Base-by-base conservation (phyloP, 176 grass and related monocot species). In the Thalia dealbata region DNA sequence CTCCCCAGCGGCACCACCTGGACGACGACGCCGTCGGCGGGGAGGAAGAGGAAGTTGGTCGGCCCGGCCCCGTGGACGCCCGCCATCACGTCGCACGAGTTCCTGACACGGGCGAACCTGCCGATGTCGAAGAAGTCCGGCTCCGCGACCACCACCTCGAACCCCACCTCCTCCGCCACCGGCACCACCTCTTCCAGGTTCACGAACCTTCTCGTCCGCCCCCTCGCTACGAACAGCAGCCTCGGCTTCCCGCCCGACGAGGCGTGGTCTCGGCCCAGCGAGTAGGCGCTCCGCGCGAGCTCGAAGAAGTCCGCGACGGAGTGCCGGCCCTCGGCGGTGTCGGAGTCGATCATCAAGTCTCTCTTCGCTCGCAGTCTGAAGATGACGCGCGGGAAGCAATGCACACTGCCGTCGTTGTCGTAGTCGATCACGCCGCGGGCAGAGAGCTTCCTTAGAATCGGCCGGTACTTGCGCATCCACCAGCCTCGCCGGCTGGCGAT, bases 51-150 rank as follows among this genome's bases (percentile, higher is more conserved):
- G 21, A 85, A 83, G 25, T 95, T 95, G 24, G 91, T 92, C 54
- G 90, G 85, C 54, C 93, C 93, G 0, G 89, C 93, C 5, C 93
- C 93, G 60, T 97, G 92, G 29, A 96, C 88, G 1, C 92, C 92
- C 60, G 91, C 81, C 88, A 96, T 87, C 60, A 91, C 92, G 69
- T 96, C 88, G 0, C 86, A 81, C 0, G 92, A 89, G 54, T 96
- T 96, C 18, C 91, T 88, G 23, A 67, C 30, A 16, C 21, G 64
- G 2, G 91, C 84, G 16, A 91, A 91, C 45, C 82, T 22, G 10
- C 77, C 76, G 38, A 96, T 78, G 29, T 86, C 79, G 15, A 82
- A 86, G 74, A 86, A 80, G 44, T 86, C 80, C 16, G 91, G 69
- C 64, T 96, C 91, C 0, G 87, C 81, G 0, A 77, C 82, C 55